Percentiles rank a stretch among this genome's conserved stretches.
Evolutionary conservation across 2,329 filamentous ascomycete genomes (phyloP).

Genomic region (Cercospora sesami): DNA sequence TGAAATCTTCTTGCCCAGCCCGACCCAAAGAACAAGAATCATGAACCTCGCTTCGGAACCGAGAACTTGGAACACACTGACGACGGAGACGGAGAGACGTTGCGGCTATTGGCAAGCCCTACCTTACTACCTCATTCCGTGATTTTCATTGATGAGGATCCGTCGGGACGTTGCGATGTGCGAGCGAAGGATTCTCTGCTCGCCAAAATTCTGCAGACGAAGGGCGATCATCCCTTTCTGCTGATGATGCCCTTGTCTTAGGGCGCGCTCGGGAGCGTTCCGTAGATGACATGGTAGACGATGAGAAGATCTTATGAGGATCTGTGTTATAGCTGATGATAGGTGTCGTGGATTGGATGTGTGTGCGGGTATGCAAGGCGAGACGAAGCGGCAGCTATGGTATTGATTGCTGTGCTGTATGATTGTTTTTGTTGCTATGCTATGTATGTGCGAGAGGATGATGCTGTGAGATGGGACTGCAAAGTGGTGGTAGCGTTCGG

Average conservation of each 20-base stretch:
- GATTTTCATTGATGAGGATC: neutral
- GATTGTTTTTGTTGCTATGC: neutral
- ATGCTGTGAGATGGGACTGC: neutral
- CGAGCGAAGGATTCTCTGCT: neutral
- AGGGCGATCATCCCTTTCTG: neutral
- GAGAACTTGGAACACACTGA: neutral
- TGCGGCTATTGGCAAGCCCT: neutral
- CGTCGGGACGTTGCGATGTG: neutral
- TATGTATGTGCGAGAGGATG: neutral
- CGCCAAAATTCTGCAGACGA: neutral
- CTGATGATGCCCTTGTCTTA: neutral
- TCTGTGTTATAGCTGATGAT: neutral
- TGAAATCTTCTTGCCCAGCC: neutral
- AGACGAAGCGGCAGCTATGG: neutral
- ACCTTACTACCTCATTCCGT: neutral
- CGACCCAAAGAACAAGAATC: neutral
- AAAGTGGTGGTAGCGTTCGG: neutral
- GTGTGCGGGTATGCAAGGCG: neutral
- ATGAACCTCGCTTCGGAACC: neutral
- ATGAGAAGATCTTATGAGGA: neutral
- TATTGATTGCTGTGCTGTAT: neutral
- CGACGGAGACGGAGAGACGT: neutral
- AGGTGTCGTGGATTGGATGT: neutral
- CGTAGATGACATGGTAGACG: neutral
- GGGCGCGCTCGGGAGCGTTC: neutral